Evolutionary conservation across 441 rosid species (phyloP), one percentile per base, ranked within the genome.

Genomic region (Flueggea neowawraea): DNA sequence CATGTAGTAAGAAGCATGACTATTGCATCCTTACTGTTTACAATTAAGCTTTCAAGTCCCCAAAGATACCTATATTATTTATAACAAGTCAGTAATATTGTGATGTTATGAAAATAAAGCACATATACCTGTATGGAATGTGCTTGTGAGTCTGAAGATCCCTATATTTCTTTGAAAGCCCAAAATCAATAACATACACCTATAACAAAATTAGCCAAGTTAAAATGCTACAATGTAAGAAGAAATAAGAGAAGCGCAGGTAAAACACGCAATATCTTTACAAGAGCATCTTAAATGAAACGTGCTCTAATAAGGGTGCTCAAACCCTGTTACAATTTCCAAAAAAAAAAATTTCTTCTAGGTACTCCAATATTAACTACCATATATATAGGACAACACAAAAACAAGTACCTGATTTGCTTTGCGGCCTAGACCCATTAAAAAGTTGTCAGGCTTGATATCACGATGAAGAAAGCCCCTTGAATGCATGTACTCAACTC

Each of bases 381-480:
- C 41, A 3, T 36, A 36, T 8, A 36, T 36, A 32, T 6, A 51
- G n/a, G 28, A 22, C 54, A 57, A 11, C 10, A 43, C 49, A 39
- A 45, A 45, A 32, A 64, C 45, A 65, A 12, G 10, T 61, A 92
- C 99, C 96, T 92, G 97, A 86, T 95, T 92, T 50, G 97, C 97
- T 81, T 95, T 95, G 69, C 97, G 95, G 36, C 97, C 98, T 48
- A 92, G 77, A 60, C 99, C 99, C 99, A 95, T 92, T 67, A 95
- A 83, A 64, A 95, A 95, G 69, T 95, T 95, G 76, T 92, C 99
- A 63, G 99, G 99, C 78, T 95, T 95, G 66, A 95, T 92, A 74
- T 95, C 98, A 67, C 99, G 94, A 70, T 95, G 99, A 78, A 95
- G 97, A 75, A 95, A 92, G 55, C 99, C 98, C 66, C 96, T 84